phyloP scores from a whole-genome alignment of 768 basidiomycete species.

The Mrakia frigida region DNA sequence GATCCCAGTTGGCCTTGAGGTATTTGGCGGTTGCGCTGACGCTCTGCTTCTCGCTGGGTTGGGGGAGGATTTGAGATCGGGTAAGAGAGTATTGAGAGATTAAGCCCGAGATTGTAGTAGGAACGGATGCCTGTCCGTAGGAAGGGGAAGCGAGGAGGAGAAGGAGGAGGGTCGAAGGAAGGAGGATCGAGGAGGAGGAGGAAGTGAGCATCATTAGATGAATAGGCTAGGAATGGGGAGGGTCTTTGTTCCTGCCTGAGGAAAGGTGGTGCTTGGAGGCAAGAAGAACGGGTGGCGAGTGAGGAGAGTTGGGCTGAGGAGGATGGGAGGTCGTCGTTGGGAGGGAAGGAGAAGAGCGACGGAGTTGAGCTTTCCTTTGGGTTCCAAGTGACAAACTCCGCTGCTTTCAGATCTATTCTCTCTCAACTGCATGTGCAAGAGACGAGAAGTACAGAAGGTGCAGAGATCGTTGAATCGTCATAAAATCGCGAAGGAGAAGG shows the following conservation, averaged over 20 bases:
- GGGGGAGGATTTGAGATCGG: constrained; percentile 60
- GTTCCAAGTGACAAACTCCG: too few relatives aligned
- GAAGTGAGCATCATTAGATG: neutral
- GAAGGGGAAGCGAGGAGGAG: neutral
- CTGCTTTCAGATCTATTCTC: too few relatives aligned
- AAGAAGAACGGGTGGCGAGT: neutral
- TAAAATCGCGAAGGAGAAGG: neutral
- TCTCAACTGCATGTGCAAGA: neutral
- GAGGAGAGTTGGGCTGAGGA: neutral
- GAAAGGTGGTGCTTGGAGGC: neutral
- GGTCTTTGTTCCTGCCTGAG: neutral
- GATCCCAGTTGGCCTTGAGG: constrained; percentile 57
- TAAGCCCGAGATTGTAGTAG: constrained; percentile 36
- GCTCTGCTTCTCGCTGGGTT: constrained; percentile 59
- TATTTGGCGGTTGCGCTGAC: constrained; percentile 52
- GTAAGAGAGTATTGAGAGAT: constrained; percentile 56
- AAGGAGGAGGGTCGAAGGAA: neutral
- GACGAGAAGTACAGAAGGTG: neutral
- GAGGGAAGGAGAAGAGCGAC: too few relatives aligned
- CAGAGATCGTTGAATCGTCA: neutral
- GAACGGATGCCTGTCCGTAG: neutral
- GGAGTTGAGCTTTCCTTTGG: too few relatives aligned
- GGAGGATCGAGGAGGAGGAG: neutral
- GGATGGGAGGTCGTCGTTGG: neutral
- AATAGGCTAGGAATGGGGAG: neutral